Conservation (phyloP, 140 eudicot genomes). For the Cichorium intybus region DNA sequence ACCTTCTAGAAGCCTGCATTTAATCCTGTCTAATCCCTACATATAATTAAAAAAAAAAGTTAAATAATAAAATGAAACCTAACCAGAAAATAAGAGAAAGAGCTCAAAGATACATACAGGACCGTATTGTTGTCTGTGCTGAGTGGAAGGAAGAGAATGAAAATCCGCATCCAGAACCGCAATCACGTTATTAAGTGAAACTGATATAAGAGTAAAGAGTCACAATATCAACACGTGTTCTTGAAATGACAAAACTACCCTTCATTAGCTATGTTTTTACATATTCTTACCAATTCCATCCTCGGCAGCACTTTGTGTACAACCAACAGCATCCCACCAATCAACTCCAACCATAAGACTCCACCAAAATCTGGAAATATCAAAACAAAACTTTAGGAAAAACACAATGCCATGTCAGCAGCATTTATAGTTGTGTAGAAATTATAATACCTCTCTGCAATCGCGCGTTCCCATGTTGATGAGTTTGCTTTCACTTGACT, state of each 20-base stretch:
- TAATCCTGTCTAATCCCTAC: constrained; percentile 95
- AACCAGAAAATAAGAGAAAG: neutral
- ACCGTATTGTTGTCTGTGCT: constrained; percentile 94
- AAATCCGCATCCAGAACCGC: constrained; percentile 98
- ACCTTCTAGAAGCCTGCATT: constrained; percentile 96
- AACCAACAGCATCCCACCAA: constrained; percentile 99
- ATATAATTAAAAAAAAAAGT: constrained; percentile 1
- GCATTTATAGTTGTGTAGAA: neutral
- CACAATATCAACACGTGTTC: constrained; percentile 19
- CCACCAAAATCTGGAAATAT: constrained; percentile 90
- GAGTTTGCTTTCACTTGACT: constrained; percentile 84
- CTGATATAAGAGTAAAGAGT: constrained; percentile 44
- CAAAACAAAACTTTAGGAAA: neutral
- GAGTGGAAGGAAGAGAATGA: constrained; percentile 96
- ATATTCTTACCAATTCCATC: constrained; percentile 86
- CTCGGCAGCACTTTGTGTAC: constrained; percentile 99
- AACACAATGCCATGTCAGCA: neutral
- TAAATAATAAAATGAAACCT: neutral
- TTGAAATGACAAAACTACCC: neutral
- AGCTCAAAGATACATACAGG: constrained; percentile 66
- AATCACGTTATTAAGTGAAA: constrained; percentile 89
- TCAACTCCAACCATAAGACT: constrained; percentile 99
- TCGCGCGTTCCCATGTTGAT: constrained; percentile 92
- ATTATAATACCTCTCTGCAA: constrained; percentile 79
- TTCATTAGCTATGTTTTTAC: neutral